A percentile compares a stretch with the other conserved stretches of the same genome.
Conservation (phyloP, 805 yeast genomes). For the Kuraishia capsulata region DNA sequence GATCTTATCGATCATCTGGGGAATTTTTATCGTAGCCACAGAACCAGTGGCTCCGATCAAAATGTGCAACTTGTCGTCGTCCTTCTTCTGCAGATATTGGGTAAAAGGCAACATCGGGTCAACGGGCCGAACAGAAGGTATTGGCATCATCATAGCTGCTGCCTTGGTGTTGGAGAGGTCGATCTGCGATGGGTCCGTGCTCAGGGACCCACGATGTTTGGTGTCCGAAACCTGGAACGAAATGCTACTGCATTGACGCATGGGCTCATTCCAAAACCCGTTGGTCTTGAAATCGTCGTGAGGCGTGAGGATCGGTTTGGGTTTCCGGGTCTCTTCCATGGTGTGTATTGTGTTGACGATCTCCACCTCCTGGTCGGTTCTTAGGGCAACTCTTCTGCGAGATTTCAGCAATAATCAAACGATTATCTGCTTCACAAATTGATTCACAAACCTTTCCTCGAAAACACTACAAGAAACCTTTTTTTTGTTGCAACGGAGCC, state of each 20-base stretch:
- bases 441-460: not conserved
- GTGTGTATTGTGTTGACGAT: not conserved
- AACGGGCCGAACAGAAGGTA: not conserved
- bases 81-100: slow-evolving; percentile 60
- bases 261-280: not conserved
- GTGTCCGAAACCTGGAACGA: slow-evolving; percentile 40
- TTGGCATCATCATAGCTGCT: not conserved
- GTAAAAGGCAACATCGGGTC: slow-evolving; percentile 48
- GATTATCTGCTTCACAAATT: not conserved
- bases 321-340: not conserved
- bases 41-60: slow-evolving; percentile 92
- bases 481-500: not conserved
- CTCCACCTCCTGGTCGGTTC: not conserved
- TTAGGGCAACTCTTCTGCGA: not conserved
- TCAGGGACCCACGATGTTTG: slow-evolving; percentile 50
- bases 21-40: slow-evolving; percentile 92
- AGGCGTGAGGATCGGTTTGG: not conserved
- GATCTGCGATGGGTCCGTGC: slow-evolving; percentile 38
- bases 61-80: slow-evolving; percentile 82
- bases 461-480: not conserved
- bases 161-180: slow-evolving; percentile 1
- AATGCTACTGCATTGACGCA: slow-evolving; percentile 18
- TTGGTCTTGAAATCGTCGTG: not conserved
- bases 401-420: not conserved
- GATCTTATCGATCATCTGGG: slow-evolving; percentile 78